Evolutionary conservation across 83 land plant species (phyloP).

Genomic region (Thuja plicata): DNA sequence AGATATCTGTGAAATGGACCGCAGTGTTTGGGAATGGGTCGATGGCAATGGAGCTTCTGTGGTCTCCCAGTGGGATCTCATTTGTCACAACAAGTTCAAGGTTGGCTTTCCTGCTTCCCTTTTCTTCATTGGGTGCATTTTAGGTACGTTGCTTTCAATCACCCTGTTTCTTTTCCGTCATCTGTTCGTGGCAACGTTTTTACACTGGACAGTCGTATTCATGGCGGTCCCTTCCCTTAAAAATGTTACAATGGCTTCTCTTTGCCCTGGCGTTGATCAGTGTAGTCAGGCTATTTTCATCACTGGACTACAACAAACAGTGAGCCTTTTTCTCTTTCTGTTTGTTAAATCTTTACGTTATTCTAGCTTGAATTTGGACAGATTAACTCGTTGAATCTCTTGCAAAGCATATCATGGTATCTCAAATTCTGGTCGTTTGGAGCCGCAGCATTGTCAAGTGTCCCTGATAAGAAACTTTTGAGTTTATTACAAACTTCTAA

Average conservation of each 20-base stretch:
- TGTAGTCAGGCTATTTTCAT: conserved; percentile 74
- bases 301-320: conserved; percentile 68
- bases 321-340: conserved; percentile 9
- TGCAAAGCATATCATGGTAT: too few relatives aligned
- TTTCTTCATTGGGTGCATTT: conserved; percentile 38
- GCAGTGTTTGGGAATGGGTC: conserved; percentile 46
- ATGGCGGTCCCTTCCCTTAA: conserved; percentile 73
- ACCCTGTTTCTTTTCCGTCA: conserved; percentile 25
- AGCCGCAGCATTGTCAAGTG: too few relatives aligned
- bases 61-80: conserved; percentile 41
- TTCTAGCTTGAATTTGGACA: background rate
- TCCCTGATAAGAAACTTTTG: too few relatives aligned
- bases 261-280: conserved; percentile 69
- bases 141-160: background rate
- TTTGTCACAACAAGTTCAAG: conserved; percentile 40
- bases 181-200: conserved; percentile 48
- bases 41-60: conserved; percentile 32
- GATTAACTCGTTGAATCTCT: background rate
- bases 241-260: conserved; percentile 66
- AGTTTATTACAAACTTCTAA: too few relatives aligned
- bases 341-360: background rate
- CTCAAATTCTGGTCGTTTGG: too few relatives aligned
- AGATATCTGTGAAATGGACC: conserved; percentile 29
- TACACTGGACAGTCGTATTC: conserved; percentile 37
- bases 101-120: conserved; percentile 41